These are phyloP conservation scores for Aspergillus pseudoterreus DNA, from an alignment of 2,329 filamentous ascomycete genomes.

Conservation along the genomic window DNA sequence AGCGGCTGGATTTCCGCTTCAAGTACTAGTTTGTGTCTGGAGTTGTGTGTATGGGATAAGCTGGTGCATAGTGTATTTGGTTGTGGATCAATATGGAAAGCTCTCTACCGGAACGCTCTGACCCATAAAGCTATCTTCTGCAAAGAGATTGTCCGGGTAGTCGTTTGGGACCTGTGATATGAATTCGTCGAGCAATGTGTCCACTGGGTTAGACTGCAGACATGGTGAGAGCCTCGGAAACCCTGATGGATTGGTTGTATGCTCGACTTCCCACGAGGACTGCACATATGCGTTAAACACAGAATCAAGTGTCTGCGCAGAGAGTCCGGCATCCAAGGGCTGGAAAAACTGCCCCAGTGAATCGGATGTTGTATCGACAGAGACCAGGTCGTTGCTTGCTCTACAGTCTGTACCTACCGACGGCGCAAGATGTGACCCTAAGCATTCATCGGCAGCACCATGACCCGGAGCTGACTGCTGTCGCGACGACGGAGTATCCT, in stretches of 20 bases:
- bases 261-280: background rate
- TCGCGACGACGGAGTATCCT: too few relatives aligned
- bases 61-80: background rate
- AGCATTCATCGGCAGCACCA: too few relatives aligned
- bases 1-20: slow-evolving; percentile 52
- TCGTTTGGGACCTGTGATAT: slow-evolving; percentile 5
- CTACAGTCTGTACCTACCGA: too few relatives aligned
- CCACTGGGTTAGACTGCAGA: slow-evolving; percentile 3
- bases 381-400: too few relatives aligned
- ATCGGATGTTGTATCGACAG: too few relatives aligned
- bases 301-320: background rate
- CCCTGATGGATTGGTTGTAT: background rate
- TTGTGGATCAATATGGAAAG: slow-evolving; percentile 1
- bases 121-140: background rate
- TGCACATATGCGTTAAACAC: background rate
- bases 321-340: background rate
- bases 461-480: too few relatives aligned
- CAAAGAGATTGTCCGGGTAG: background rate
- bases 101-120: background rate
- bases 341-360: too few relatives aligned
- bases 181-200: slow-evolving; percentile 9
- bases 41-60: background rate
- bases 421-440: too few relatives aligned
- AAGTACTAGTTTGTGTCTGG: slow-evolving; percentile 32
- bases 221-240: background rate